These are phyloP conservation scores for Haberlea rhodopensis DNA, from an alignment of 257 asterid species.

Conservation along the genomic window DNA sequence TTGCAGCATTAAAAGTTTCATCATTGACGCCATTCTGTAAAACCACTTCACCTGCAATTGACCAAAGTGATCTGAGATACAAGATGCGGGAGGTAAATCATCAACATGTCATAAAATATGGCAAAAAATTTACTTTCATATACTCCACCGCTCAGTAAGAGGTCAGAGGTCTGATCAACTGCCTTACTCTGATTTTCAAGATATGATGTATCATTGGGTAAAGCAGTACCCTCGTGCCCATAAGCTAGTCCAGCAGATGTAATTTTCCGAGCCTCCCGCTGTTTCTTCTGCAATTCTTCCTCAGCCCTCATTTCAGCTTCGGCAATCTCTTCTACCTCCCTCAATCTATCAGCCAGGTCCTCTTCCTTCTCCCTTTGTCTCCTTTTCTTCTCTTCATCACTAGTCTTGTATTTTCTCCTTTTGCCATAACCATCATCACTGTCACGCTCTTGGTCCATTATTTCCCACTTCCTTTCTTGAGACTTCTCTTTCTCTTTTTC, in stretches of 20 bases:
- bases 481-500: conserved; percentile 90
- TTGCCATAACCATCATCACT: conserved; percentile 73
- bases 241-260: conserved; percentile 40
- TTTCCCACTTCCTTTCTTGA: conserved; percentile 81
- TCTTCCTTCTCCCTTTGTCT: conserved; percentile 90
- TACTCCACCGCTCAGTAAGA: conserved; percentile 40
- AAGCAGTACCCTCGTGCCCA: conserved; percentile 39
- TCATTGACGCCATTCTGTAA: conserved; percentile 58
- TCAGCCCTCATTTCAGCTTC: conserved; percentile 71
- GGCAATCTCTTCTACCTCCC: conserved; percentile 84
- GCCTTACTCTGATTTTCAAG: conserved; percentile 39
- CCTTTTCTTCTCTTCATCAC: conserved; percentile 86
- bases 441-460: conserved; percentile 79
- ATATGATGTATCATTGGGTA: conserved; percentile 42
- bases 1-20: conserved; percentile 39
- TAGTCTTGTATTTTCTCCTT: conserved; percentile 75
- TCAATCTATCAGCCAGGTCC: conserved; percentile 69
- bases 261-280: conserved; percentile 52
- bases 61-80: conserved; percentile 23
- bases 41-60: conserved; percentile 52
- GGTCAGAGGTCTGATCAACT: conserved; percentile 38
- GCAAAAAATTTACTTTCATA: conserved; percentile 36
- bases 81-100: conserved; percentile 9
- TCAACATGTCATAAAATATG: conserved; percentile 12
- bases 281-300: conserved; percentile 62